Evolutionary conservation across 2,329 filamentous ascomycete species (phyloP).

Genomic region (Colletotrichum simmondsii): DNA sequence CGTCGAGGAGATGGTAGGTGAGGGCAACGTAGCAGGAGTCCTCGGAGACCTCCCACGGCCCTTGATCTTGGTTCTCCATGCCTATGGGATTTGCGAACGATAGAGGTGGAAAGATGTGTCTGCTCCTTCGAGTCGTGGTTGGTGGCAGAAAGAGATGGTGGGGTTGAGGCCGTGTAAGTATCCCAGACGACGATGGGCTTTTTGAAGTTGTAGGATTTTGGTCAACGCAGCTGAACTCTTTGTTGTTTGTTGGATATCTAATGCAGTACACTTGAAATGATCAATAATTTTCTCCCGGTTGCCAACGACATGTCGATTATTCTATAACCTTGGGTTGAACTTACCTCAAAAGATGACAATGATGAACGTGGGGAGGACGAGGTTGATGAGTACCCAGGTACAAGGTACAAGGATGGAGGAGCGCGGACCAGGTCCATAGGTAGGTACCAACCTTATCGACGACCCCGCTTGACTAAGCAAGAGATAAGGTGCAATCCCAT

Average conservation of each 20-base stretch:
- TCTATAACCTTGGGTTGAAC: not conserved
- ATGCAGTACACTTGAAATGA: not conserved
- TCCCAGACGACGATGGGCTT: not conserved
- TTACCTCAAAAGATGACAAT: not conserved
- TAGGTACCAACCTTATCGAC: slow-evolving; percentile 2
- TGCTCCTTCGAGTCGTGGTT: not conserved
- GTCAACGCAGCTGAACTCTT: not conserved
- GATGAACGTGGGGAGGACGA: not conserved
- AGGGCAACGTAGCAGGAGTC: slow-evolving; percentile 74
- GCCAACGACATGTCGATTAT: not conserved
- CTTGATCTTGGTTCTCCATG: slow-evolving; percentile 24
- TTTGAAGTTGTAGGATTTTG: not conserved
- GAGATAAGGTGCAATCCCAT: not conserved
- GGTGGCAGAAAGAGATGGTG: not conserved
- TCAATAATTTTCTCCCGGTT: not conserved
- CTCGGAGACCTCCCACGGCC: slow-evolving; percentile 54
- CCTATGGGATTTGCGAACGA: not conserved
- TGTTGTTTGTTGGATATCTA: not conserved
- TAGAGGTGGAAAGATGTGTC: not conserved
- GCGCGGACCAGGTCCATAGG: not conserved
- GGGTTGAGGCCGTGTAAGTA: not conserved
- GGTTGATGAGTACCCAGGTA: not conserved
- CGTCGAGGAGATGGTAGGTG: slow-evolving; percentile 70
- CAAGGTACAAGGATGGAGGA: not conserved
- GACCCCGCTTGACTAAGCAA: slow-evolving; percentile 21